A percentile compares a stretch with the other conserved stretches of the same genome.
Evolutionary conservation across 2,329 filamentous ascomycete genomes (phyloP).

Genomic region (Apiospora marii): DNA sequence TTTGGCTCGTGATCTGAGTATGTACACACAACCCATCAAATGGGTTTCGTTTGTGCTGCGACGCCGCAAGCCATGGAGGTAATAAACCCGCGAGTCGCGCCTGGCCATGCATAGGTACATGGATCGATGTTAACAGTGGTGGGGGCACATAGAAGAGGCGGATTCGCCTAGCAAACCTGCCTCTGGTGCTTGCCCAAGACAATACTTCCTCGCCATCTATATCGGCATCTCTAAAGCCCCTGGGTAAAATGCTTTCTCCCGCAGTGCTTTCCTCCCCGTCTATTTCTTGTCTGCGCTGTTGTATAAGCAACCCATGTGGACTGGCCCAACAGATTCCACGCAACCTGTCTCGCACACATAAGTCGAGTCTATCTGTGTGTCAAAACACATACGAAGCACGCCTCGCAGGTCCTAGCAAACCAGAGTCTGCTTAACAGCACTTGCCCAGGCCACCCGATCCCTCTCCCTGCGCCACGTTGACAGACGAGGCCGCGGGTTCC

Average conservation of each 20-base stretch:
- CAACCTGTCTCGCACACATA: conserved; percentile 11
- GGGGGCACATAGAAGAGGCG: conserved; percentile 1
- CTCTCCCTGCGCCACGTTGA: conserved; percentile 73
- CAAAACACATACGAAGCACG: conserved; percentile 13
- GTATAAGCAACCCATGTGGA: not conserved
- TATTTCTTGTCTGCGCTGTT: conserved; percentile 17
- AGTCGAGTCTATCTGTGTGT: conserved; percentile 6
- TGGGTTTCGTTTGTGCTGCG: conserved; percentile 6
- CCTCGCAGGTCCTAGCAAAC: not conserved
- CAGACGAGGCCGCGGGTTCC: conserved; percentile 67
- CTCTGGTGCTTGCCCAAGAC: conserved; percentile 4
- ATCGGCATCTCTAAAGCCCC: conserved; percentile 16
- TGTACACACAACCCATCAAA: not conserved
- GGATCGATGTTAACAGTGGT: conserved; percentile 18
- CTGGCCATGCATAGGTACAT: conserved; percentile 18
- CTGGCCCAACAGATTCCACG: not conserved
- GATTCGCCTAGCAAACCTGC: not conserved
- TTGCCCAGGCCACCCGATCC: conserved; percentile 67
- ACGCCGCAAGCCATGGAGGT: conserved; percentile 19
- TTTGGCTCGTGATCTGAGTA: conserved; percentile 7
- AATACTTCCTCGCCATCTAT: conserved; percentile 16
- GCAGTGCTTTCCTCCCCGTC: not conserved
- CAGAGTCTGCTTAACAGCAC: conserved; percentile 71
- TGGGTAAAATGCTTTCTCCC: conserved; percentile 3
- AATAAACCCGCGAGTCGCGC: conserved; percentile 15